Base-by-base conservation (phyloP, 352 stramenopile genomes). In the Phytophthora megakarya region DNA sequence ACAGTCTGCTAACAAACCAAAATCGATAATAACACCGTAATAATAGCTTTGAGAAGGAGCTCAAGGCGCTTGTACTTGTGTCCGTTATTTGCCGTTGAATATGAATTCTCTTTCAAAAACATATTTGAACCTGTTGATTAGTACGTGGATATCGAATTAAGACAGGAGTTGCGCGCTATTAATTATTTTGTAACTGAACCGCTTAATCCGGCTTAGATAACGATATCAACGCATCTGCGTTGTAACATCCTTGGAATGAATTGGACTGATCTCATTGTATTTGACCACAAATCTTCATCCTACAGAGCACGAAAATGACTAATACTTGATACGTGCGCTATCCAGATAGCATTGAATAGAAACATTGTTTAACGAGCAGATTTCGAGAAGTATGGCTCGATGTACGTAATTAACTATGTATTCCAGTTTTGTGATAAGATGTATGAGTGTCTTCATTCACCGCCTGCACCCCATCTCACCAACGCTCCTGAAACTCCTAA, bases 51-150 rank as follows among this genome's bases (percentile, higher is more conserved):
- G 46, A 59, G 44, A 68, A 51, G 47, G 30, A 54, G 39, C 44
- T 38, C 8, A 5, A n/a, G n/a, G n/a, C n/a, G 13, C 35, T 3
- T 21, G 2, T 32, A 30, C 66, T 67, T 67, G 40, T 48, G 38
- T 59, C 64, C 57, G 64, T 72, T 72, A 67, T 67, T 63, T 54
- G 16, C 49, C 49, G 56, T 63, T 69, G 46, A 52, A 28, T 22
- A 50, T 18, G 25, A 55, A 43, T 50, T 30, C 18, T 51, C 44
- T 59, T 61, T 23, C 33, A 40, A 30, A 18, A 10, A n/a, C n/a
- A n/a, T n/a, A n/a, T n/a, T n/a, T n/a, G n/a, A n/a, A n/a, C n/a
- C n/a, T n/a, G n/a, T n/a, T n/a, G n/a, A n/a, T n/a, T n/a, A n/a
- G n/a, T n/a, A n/a, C n/a, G n/a, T n/a, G n/a, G n/a, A n/a, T n/a